Evolutionary conservation across 257 asterid species (phyloP).

Genomic region (Solanum pinnatisectum): DNA sequence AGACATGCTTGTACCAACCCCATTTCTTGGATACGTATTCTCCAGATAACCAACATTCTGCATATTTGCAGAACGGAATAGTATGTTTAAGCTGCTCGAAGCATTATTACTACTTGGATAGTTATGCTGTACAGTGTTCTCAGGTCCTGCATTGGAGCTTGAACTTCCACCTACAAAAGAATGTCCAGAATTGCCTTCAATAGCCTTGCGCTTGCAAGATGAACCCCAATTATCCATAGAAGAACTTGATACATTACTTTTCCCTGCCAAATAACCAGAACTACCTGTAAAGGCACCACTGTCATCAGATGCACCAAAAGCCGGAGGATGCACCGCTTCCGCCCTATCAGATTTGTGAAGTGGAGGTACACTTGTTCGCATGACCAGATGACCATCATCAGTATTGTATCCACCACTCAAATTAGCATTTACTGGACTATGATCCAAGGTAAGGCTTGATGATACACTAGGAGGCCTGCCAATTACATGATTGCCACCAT

Average conservation of each 20-base stretch:
- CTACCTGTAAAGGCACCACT: slow-evolving; percentile 24
- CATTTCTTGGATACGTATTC: slow-evolving; percentile 33
- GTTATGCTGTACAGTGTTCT: slow-evolving; percentile 30
- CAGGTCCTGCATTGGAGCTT: slow-evolving; percentile 40
- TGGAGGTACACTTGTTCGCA: slow-evolving; percentile 22
- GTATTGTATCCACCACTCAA: slow-evolving; percentile 21
- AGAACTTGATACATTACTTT: slow-evolving; percentile 36
- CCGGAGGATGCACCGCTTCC: slow-evolving; percentile 25
- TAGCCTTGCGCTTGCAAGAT: slow-evolving; percentile 73
- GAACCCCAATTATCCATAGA: slow-evolving; percentile 63
- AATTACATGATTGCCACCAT: slow-evolving; percentile 13
- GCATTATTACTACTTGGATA: slow-evolving; percentile 29
- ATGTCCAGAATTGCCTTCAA: slow-evolving; percentile 69
- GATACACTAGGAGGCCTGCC: slow-evolving; percentile 20
- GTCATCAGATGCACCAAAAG: slow-evolving; percentile 24
- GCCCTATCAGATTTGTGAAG: slow-evolving; percentile 25
- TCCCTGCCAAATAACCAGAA: slow-evolving; percentile 33
- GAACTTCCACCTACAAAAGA: slow-evolving; percentile 52
- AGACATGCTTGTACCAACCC: slow-evolving; percentile 22
- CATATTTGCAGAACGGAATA: slow-evolving; percentile 26
- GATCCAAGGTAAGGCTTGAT: slow-evolving; percentile 16
- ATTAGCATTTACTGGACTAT: slow-evolving; percentile 22
- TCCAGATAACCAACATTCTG: slow-evolving; percentile 30
- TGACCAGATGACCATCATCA: slow-evolving; percentile 12
- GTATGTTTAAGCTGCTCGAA: slow-evolving; percentile 27